phyloP scores from a whole-genome alignment of 208 protist species.

The Balamuthia mandrillaris region DNA sequence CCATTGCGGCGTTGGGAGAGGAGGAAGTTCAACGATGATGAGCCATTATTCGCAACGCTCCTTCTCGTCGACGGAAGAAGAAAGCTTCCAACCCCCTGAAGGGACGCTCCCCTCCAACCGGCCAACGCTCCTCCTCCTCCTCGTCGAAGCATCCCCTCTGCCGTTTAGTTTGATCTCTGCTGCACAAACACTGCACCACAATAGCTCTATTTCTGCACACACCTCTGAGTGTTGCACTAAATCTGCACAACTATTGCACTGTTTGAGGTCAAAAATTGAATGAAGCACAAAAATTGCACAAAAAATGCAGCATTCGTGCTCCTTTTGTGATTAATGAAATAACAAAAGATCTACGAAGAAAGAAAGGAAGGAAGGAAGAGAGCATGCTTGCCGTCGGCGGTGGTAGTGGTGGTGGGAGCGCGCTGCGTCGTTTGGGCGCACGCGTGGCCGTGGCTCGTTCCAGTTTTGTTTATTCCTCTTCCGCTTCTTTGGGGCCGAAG shows the following conservation, averaged over 20 bases:
- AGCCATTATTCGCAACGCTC: neutral
- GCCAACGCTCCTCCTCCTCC: neutral
- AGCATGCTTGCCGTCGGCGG: neutral
- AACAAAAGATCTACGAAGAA: neutral
- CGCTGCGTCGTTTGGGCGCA: neutral
- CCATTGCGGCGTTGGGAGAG: neutral
- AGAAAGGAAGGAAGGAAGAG: neutral
- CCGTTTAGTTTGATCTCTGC: neutral
- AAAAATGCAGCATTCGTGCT: no score
- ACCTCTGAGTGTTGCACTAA: no score
- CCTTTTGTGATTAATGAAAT: neutral
- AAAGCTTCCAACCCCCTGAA: neutral
- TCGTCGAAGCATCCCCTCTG: neutral
- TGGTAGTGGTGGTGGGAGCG: neutral
- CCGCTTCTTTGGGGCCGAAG: no score
- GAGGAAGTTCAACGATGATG: no score
- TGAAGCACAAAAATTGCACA: no score
- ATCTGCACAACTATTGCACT: no score
- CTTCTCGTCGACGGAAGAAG: neutral
- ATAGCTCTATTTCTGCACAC: no score
- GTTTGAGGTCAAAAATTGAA: no score
- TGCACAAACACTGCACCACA: no score
- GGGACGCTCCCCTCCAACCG: neutral
- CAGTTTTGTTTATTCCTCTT: neutral
- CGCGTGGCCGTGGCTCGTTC: neutral